phyloP scores from a whole-genome alignment of 441 rosid genomes.

The Populus hybrid region DNA sequence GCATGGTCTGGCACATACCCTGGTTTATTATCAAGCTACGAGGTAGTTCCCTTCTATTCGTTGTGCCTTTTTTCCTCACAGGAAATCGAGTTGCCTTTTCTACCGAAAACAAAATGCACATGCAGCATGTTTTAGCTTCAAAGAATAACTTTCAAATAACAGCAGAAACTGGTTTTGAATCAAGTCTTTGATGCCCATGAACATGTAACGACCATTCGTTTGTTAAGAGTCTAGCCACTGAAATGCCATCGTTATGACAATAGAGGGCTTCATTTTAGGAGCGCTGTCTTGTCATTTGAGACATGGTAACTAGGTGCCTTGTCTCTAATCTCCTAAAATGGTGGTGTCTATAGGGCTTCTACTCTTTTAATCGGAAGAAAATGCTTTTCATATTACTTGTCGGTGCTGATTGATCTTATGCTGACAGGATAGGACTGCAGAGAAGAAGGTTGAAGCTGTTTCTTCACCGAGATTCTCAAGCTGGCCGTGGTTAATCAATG shows the following conservation, averaged over 20 bases:
- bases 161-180: not conserved
- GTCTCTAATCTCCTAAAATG: not conserved
- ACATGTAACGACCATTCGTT: not conserved
- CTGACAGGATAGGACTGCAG: conserved; percentile 38
- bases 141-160: not conserved
- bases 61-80: not conserved
- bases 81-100: not conserved
- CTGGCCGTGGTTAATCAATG: conserved; percentile 30
- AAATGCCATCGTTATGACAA: not conserved
- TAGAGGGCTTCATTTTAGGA: not conserved
- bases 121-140: not conserved
- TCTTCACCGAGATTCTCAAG: conserved; percentile 75
- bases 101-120: not conserved
- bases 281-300: not conserved
- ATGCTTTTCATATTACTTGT: not conserved
- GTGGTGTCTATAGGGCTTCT: not conserved
- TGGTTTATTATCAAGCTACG: conserved; percentile 20
- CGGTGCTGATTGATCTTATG: conserved; percentile 26
- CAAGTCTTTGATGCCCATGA: no score
- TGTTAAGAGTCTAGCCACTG: not conserved
- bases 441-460: conserved; percentile 43
- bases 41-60: conserved; percentile 25
- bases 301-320: not conserved
- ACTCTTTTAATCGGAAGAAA: not conserved
- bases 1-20: conserved; percentile 41